Evolutionary conservation across 768 basidiomycete species (phyloP).

Genomic region (Harrya chromipes): DNA sequence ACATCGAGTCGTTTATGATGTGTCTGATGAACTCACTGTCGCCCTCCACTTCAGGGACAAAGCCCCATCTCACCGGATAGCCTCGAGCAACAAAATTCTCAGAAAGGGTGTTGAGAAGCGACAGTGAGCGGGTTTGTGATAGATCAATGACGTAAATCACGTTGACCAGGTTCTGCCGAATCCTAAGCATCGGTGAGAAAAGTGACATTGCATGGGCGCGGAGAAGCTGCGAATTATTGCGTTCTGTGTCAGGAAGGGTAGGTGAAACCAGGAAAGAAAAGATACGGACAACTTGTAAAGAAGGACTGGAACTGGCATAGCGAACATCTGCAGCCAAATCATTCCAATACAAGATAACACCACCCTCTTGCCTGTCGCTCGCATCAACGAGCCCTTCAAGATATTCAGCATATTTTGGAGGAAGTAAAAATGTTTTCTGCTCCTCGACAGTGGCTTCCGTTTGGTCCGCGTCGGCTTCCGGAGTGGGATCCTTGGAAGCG

Average conservation of each 20-base stretch:
- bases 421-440: conserved; percentile 85
- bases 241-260: conserved; percentile 1
- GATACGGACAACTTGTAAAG: conserved; percentile 47
- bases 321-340: conserved; percentile 81
- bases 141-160: conserved; percentile 80
- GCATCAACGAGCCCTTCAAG: conserved; percentile 84
- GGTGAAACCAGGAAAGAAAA: background rate
- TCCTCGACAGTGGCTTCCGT: conserved; percentile 56
- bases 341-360: conserved; percentile 83
- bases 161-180: conserved; percentile 82
- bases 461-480: background rate
- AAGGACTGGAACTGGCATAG: conserved; percentile 51
- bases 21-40: conserved; percentile 30
- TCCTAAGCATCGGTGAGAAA: conserved; percentile 71
- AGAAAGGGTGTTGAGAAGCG: conserved; percentile 63
- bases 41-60: conserved; percentile 64
- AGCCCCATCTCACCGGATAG: conserved; percentile 79
- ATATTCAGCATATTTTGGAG: conserved; percentile 25
- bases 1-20: background rate
- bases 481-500: conserved; percentile 10
- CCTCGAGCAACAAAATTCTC: conserved; percentile 67
- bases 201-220: conserved; percentile 44
- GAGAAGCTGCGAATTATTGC: conserved; percentile 22
- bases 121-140: conserved; percentile 54
- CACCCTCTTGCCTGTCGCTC: conserved; percentile 81